A percentile compares a stretch with the other conserved stretches of the same genome.
phyloP scores from a whole-genome alignment of 371 early-diverging fungal genomes.

The Rhizomucor miehei region DNA sequence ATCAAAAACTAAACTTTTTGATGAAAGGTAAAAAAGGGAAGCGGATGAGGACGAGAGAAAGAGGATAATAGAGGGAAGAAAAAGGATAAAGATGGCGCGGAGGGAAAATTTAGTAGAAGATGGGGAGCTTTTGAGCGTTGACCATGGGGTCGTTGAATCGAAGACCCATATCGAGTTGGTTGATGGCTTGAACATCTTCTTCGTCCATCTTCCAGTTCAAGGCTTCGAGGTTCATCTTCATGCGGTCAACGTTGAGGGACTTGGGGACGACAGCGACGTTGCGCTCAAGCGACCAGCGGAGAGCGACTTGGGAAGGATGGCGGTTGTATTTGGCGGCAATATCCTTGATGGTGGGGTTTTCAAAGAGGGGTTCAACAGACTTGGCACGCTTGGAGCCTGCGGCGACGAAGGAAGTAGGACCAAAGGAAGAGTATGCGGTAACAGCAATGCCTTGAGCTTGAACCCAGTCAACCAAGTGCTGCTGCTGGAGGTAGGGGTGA shows the following conservation, averaged over 20 bases:
- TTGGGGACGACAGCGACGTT: slow-evolving; percentile 68
- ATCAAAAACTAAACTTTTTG: too few species aligned
- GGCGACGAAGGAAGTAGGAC: slow-evolving; percentile 56
- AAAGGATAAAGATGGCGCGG: neutral
- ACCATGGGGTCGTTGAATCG: slow-evolving; percentile 28
- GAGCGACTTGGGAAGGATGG: slow-evolving; percentile 46
- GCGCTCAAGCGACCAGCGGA: slow-evolving; percentile 59
- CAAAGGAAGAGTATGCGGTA: slow-evolving; percentile 64
- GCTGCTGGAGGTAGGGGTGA: slow-evolving; percentile 67
- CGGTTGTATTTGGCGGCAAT: slow-evolving; percentile 39
- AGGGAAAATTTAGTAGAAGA: slow-evolving; percentile 15
- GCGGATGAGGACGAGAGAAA: neutral
- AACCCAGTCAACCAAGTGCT: slow-evolving; percentile 32
- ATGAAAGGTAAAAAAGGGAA: too few species aligned
- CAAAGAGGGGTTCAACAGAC: slow-evolving; percentile 24
- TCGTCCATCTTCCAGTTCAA: slow-evolving; percentile 30
- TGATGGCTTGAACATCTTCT: slow-evolving; percentile 31
- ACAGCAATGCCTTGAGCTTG: slow-evolving; percentile 49
- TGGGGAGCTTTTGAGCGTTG: slow-evolving; percentile 23
- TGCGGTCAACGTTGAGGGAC: slow-evolving; percentile 44
- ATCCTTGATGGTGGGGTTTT: slow-evolving; percentile 36
- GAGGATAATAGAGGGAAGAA: neutral
- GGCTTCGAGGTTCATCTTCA: slow-evolving; percentile 42
- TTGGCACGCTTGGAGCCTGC: slow-evolving; percentile 29
- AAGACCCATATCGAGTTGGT: slow-evolving; percentile 24